These are phyloP conservation scores for Salix koriyanagi DNA, from an alignment of 345 rosid species.

Conservation along the genomic window DNA sequence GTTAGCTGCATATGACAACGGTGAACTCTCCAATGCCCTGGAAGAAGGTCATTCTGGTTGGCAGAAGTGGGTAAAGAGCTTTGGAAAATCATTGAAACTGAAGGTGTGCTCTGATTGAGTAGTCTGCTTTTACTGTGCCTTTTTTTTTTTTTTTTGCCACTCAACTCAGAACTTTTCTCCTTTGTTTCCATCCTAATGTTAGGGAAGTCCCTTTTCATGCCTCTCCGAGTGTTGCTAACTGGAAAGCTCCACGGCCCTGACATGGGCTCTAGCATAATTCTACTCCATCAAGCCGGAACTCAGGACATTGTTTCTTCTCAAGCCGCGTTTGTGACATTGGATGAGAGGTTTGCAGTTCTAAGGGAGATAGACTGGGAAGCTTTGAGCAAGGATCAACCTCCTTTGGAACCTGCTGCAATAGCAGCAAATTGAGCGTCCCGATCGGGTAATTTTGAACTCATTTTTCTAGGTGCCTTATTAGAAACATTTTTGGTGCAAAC, in stretches of 20 bases:
- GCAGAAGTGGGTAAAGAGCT: conserved; percentile 91
- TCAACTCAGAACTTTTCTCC: neutral
- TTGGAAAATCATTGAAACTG: conserved; percentile 73
- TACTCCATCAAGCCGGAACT: conserved; percentile 65
- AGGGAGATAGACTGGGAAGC: conserved; percentile 60
- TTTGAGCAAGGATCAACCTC: conserved; percentile 37
- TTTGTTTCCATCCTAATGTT: conserved; percentile 9
- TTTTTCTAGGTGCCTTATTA: neutral
- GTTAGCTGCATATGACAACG: conserved; percentile 77
- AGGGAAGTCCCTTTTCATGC: conserved; percentile 94
- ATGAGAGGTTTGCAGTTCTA: conserved; percentile 57
- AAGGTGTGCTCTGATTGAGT: conserved; percentile 44
- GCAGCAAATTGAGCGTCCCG: neutral
- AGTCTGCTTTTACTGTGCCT: neutral
- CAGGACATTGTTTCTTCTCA: conserved; percentile 44
- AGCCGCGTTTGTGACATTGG: conserved; percentile 53
- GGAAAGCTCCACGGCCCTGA: conserved; percentile 97
- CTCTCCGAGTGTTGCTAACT: conserved; percentile 68
- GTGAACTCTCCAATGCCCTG: conserved; percentile 61
- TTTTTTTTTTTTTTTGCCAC: neutral
- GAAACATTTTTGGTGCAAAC: too few relatives aligned
- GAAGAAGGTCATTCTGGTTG: conserved; percentile 76
- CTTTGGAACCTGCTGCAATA: conserved; percentile 21
- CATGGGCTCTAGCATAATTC: conserved; percentile 59
- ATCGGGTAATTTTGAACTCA: neutral